Percentiles rank a stretch among this genome's conserved stretches.
phyloP scores from a whole-genome alignment of 1,284 basidiomycete species.

The Cryptococcus sp. region DNA sequence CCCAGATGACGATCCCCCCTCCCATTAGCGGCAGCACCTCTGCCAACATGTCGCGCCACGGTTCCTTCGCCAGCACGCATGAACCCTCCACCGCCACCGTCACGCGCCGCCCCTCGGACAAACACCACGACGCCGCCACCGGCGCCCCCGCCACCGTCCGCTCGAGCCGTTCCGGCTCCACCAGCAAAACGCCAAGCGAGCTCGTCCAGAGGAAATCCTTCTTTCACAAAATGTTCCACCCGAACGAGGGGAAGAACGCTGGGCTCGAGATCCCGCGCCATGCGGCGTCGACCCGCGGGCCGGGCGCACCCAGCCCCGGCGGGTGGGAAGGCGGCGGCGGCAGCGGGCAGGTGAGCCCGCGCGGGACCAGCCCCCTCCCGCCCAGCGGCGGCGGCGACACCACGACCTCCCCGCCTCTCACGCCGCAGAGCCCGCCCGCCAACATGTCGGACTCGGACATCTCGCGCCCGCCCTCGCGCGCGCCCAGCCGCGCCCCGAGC shows the following conservation, averaged over 20 bases:
- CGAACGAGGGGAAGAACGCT: conserved; percentile 34
- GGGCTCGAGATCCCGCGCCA: too few relatives aligned
- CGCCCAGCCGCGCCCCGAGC: conserved; percentile 36
- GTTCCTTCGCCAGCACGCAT: conserved; percentile 27
- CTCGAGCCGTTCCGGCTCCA: conserved; percentile 19
- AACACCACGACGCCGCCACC: conserved; percentile 16
- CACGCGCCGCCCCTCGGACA: conserved; percentile 15
- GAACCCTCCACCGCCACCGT: neutral
- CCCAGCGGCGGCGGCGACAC: conserved; percentile 17
- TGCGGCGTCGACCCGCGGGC: too few relatives aligned
- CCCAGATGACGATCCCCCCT: conserved; percentile 39
- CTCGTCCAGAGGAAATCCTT: conserved; percentile 47
- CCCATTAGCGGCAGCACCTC: conserved; percentile 20
- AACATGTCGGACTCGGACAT: conserved; percentile 30
- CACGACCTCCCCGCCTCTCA: conserved; percentile 37
- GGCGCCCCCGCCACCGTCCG: neutral
- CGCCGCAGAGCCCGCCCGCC: conserved; percentile 29
- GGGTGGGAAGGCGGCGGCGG: neutral
- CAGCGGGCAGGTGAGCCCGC: conserved; percentile 12
- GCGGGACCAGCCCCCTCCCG: conserved; percentile 18
- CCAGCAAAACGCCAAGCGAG: conserved; percentile 29
- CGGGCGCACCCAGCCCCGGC: conserved; percentile 2
- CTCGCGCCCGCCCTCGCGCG: conserved; percentile 37
- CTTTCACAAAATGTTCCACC: conserved; percentile 50
- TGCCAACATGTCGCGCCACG: conserved; percentile 39